Conservation (phyloP, 495 filamentous ascomycete genomes). For the Aspergillus kassunensis region DNA sequence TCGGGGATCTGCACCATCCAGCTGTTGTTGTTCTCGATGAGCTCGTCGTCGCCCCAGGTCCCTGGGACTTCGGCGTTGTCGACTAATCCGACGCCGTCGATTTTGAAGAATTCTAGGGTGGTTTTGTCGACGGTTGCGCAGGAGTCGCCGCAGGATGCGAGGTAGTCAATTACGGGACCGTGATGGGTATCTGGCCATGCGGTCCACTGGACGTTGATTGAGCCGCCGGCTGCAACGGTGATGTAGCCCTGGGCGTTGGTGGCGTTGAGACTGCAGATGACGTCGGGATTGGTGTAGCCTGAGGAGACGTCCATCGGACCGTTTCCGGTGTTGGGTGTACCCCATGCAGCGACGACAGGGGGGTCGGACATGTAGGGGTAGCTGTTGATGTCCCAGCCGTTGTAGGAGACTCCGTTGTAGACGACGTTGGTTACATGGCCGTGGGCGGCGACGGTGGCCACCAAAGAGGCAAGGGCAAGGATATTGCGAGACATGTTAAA, state of each 20-base stretch:
- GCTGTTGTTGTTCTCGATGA: conserved; percentile 58
- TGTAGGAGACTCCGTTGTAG: conserved; percentile 43
- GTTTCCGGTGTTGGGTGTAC: conserved; percentile 46
- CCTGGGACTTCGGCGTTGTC: conserved; percentile 42
- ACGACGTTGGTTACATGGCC: conserved; percentile 51
- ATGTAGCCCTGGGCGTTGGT: conserved; percentile 44
- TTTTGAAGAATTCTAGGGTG: conserved; percentile 64
- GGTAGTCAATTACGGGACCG: conserved; percentile 64
- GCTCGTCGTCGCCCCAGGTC: conserved; percentile 55
- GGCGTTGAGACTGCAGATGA: conserved; percentile 57
- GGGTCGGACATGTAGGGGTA: conserved; percentile 24
- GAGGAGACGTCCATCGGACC: conserved; percentile 45
- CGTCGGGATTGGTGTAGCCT: conserved; percentile 44
- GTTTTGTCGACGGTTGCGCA: conserved; percentile 56
- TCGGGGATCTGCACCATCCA: conserved; percentile 62
- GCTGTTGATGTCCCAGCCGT: conserved; percentile 21
- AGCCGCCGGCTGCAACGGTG: conserved; percentile 45
- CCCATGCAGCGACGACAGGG: conserved; percentile 44
- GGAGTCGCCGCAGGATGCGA: conserved; percentile 58
- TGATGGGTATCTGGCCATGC: conserved; percentile 57
- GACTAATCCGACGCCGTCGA: conserved; percentile 54
- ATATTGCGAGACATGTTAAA: neutral
- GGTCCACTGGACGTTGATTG: conserved; percentile 53
- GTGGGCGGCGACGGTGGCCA: conserved; percentile 40
- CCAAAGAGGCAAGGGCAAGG: conserved; percentile 4